A percentile compares a stretch with the other conserved stretches of the same genome.
Evolutionary conservation across 805 yeast species (phyloP).

Genomic region (Wickerhamomyces bisporus): DNA sequence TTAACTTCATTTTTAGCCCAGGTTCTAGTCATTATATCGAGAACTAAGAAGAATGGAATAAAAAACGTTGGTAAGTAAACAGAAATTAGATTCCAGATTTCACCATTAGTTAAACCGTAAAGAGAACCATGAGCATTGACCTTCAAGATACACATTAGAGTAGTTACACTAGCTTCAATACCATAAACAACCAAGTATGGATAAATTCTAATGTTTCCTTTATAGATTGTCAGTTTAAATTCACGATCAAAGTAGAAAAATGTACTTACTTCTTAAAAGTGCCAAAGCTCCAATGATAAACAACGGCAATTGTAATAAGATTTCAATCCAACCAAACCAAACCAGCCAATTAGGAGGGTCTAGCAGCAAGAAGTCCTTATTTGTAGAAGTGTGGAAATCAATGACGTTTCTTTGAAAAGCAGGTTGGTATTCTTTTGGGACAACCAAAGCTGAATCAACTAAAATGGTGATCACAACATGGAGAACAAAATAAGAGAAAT

Average conservation of each 20-base stretch:
- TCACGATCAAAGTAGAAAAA: constrained; percentile 1
- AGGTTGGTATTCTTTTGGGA: constrained; percentile 48
- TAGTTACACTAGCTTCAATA: constrained; percentile 76
- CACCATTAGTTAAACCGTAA: constrained; percentile 27
- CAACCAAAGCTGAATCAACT: constrained; percentile 67
- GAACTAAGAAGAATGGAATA: constrained; percentile 52
- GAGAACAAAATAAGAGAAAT: constrained; percentile 46
- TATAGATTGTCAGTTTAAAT: constrained; percentile 3
- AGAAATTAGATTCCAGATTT: constrained; percentile 38
- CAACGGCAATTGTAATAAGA: constrained; percentile 74
- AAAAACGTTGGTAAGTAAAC: constrained; percentile 69
- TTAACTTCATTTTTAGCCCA: constrained; percentile 4
- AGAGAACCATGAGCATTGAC: constrained; percentile 32
- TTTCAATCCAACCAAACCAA: constrained; percentile 66
- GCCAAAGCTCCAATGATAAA: constrained; percentile 46
- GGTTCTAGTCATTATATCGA: constrained; percentile 18
- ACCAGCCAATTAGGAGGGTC: constrained; percentile 68
- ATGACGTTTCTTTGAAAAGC: constrained; percentile 45
- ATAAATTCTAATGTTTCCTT: constrained; percentile 26
- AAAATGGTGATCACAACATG: constrained; percentile 75
- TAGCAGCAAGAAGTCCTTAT: constrained; percentile 66
- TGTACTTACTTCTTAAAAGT: constrained; percentile 29
- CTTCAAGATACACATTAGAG: constrained; percentile 63
- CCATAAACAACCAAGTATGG: constrained; percentile 61
- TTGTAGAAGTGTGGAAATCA: constrained; percentile 53